Evolutionary conservation across 805 yeast genomes (phyloP), one percentile per base, ranked within the genome.

Genomic region (Wilhelminamyces savonicus): DNA sequence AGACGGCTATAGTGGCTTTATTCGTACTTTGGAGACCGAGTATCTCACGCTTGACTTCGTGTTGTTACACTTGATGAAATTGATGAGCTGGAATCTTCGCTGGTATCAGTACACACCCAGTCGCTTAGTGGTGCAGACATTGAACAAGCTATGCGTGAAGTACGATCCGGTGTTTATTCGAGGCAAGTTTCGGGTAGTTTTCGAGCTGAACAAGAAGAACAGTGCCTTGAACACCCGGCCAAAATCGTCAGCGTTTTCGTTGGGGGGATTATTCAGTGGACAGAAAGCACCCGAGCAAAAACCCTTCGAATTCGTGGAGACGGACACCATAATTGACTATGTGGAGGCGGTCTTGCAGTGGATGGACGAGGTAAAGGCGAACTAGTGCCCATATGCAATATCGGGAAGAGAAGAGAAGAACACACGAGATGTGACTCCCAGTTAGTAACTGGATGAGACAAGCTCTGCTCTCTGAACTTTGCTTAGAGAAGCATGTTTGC

Each of bases 51-150:
- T 63, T 12, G 68, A 62, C 27, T 56, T 53, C 20, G 41, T 63
- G 2, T 36, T 63, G 23, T 43, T 62, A 13, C 44, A 49, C 31
- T 11, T 76, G 21, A 58, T 74, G 35, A 69, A 70, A 38, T 54
- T 71, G 18, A 58, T 77, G 14, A 70, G 83, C 32, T 82, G 82
- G 71, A 70, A 76, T 35, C 54, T 71, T 21, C 61, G 88, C 26
- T 82, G 79, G 70, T 81, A 80, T 39, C 45, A 77, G 71, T 41
- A 75, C 66, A 36, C 71, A 59, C 59, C 76, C 48, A 43, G 46
- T 56, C 20, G 59, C 50, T 29, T 67, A 67, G 33, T 50, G 61
- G 7, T 35, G 15, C 56, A 66, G 13, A 65, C 74, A 4, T 43
- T 81, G 29, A 51, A 56, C 30, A 65, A 67, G 34, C 43, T 70